phyloP scores from a whole-genome alignment of 768 basidiomycete species.

The Lactarius vividus region DNA sequence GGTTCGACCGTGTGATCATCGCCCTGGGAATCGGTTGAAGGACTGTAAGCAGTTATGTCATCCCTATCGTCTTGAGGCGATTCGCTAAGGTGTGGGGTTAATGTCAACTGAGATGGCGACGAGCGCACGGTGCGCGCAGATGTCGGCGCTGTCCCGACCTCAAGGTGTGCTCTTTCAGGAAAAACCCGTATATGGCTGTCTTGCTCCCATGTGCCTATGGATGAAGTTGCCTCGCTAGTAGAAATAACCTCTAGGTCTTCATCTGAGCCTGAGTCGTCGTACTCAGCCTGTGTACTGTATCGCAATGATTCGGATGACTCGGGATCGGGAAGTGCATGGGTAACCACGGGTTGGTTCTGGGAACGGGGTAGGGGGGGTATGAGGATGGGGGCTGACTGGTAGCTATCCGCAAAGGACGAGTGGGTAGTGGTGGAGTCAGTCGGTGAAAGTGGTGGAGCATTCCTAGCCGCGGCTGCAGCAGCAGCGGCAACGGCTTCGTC shows the following conservation, averaged over 20 bases:
- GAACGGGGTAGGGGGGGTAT: slow-evolving; percentile 25
- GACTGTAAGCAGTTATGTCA: slow-evolving; percentile 21
- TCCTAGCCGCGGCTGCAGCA: slow-evolving; percentile 23
- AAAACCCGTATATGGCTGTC: slow-evolving; percentile 7
- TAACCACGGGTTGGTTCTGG: slow-evolving; percentile 20
- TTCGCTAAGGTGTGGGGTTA: slow-evolving; percentile 11
- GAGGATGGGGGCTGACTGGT: slow-evolving; percentile 22
- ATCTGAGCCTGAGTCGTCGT: slow-evolving; percentile 27
- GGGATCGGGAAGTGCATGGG: slow-evolving; percentile 11
- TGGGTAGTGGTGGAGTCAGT: slow-evolving; percentile 13
- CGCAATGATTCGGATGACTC: slow-evolving; percentile 18
- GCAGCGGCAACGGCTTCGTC: slow-evolving; percentile 52
- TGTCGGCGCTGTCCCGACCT: background rate
- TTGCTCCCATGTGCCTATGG: slow-evolving; percentile 19
- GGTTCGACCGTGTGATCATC: background rate
- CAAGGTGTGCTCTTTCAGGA: slow-evolving; percentile 3
- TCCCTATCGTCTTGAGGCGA: slow-evolving; percentile 16
- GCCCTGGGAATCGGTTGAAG: slow-evolving; percentile 23
- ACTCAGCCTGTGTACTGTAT: slow-evolving; percentile 28
- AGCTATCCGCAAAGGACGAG: slow-evolving; percentile 20
- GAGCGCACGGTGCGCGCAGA: slow-evolving; percentile 14
- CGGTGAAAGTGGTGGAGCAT: slow-evolving; percentile 20
- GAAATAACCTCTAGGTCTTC: slow-evolving; percentile 28
- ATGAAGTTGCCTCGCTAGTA: slow-evolving; percentile 18
- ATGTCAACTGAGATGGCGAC: slow-evolving; percentile 25